Conservation (phyloP, 2,329 filamentous ascomycete genomes). For the Cercospora janseana region DNA sequence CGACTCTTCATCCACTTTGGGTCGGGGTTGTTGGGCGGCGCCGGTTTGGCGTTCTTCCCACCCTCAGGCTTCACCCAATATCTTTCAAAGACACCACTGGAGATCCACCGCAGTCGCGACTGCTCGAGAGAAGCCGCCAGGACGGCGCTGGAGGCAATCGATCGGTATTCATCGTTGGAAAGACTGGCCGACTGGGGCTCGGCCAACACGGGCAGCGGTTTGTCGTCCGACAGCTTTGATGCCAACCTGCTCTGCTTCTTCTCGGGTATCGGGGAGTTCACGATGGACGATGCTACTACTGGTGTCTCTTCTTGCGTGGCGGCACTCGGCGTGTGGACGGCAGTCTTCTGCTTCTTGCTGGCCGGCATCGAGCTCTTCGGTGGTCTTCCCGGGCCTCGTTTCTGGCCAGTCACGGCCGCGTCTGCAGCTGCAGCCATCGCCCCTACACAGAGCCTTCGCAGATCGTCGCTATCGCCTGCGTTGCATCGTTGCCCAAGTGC, state of each 20-base stretch:
- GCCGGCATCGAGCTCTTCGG: constrained; percentile 19
- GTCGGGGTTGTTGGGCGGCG: constrained; percentile 44
- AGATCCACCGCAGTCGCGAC: constrained; percentile 71
- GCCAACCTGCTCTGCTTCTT: constrained; percentile 50
- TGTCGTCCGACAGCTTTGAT: constrained; percentile 61
- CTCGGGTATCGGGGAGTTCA: constrained; percentile 24
- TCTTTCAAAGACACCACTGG: constrained; percentile 66
- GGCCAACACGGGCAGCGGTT: constrained; percentile 69
- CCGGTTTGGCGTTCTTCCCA: constrained; percentile 60
- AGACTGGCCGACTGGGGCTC: constrained; percentile 65
- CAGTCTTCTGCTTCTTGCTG: constrained; percentile 30
- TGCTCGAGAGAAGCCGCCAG: constrained; percentile 69
- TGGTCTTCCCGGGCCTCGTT: constrained; percentile 31
- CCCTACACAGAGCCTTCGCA: not conserved
- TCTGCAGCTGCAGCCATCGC: not conserved
- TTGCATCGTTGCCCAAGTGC: not conserved
- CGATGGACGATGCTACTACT: constrained; percentile 24
- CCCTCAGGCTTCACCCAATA: constrained; percentile 74
- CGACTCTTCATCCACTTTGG: constrained; percentile 51
- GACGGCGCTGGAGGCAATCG: constrained; percentile 72
- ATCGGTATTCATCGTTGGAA: constrained; percentile 66
- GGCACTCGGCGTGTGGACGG: constrained; percentile 17
- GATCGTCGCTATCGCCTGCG: not conserved
- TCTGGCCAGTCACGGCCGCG: constrained; percentile 25
- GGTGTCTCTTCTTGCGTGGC: too few relatives aligned